Conservation (phyloP, 139 green algal species). For the Micractinium sp. region DNA sequence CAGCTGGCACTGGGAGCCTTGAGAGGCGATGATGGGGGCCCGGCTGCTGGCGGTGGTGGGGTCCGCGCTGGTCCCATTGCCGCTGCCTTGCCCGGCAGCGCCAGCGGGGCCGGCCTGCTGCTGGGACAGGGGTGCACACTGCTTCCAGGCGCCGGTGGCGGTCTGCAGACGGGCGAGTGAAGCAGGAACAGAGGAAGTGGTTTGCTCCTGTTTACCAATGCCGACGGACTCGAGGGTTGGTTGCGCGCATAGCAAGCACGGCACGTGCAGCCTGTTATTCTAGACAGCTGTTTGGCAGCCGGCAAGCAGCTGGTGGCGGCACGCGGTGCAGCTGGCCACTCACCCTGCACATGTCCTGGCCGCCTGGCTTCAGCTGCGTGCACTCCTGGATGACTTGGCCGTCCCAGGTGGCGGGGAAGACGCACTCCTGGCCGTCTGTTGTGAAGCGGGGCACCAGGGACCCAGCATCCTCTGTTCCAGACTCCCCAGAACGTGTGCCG, state of each 20-base stretch:
- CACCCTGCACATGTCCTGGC: not conserved
- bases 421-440: constrained; percentile 3
- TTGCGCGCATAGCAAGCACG: too few relatives aligned
- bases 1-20: constrained; percentile 30
- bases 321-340: not conserved
- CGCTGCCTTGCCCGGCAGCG: not conserved
- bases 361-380: not conserved
- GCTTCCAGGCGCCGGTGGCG: not conserved
- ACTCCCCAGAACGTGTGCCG: not conserved
- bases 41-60: not conserved
- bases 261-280: too few relatives aligned
- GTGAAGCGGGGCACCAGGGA: not conserved
- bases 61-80: not conserved
- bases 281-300: too few relatives aligned
- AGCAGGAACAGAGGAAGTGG: not conserved
- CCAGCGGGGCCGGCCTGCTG: not conserved
- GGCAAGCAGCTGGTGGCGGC: not conserved
- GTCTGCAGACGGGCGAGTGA: not conserved
- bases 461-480: too few relatives aligned
- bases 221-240: too few relatives aligned
- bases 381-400: constrained; percentile 18
- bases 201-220: not conserved
- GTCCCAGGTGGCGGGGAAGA: not conserved
- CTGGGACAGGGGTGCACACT: not conserved
- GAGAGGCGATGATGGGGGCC: not conserved